phyloP scores from a whole-genome alignment of 305 asterid genomes.

The Galium porrigens region DNA sequence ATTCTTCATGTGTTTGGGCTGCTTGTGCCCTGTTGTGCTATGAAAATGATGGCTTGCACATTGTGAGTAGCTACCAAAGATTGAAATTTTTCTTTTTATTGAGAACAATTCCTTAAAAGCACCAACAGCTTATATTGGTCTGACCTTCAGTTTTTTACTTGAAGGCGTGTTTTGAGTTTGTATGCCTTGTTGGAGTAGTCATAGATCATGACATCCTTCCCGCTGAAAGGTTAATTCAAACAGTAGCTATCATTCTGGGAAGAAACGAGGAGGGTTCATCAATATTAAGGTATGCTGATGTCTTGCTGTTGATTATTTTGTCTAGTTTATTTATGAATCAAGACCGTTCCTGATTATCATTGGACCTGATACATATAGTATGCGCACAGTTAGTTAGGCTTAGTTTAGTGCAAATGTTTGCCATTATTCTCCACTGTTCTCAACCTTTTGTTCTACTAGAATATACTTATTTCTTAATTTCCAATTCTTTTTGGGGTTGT shows the following conservation, averaged over 20 bases:
- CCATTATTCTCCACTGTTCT: background rate
- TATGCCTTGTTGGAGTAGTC: slow-evolving; percentile 55
- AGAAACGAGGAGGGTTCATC: slow-evolving; percentile 44
- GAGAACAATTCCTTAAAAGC: slow-evolving; percentile 1
- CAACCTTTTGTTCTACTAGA: background rate
- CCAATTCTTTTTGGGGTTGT: background rate
- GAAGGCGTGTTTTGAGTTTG: slow-evolving; percentile 92
- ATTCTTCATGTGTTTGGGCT: slow-evolving; percentile 47
- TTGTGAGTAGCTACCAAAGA: slow-evolving; percentile 35
- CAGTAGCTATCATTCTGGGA: slow-evolving; percentile 42
- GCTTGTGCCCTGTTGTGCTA: slow-evolving; percentile 62
- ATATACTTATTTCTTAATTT: background rate
- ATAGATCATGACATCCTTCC: slow-evolving; percentile 48
- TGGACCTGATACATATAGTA: background rate
- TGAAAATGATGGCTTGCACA: slow-evolving; percentile 72
- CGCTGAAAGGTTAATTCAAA: slow-evolving; percentile 47
- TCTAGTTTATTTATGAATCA: background rate
- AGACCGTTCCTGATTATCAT: background rate
- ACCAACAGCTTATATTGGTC: slow-evolving; percentile 12
- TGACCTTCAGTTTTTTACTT: slow-evolving; percentile 27
- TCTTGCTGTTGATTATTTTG: slow-evolving; percentile 7
- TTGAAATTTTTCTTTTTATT: background rate
- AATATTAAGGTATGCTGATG: slow-evolving; percentile 45
- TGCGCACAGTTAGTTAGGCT: background rate
- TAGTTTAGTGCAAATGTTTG: background rate